Evolutionary conservation across 495 filamentous ascomycete species (phyloP).

Genomic region (Acidiella bohemica): DNA sequence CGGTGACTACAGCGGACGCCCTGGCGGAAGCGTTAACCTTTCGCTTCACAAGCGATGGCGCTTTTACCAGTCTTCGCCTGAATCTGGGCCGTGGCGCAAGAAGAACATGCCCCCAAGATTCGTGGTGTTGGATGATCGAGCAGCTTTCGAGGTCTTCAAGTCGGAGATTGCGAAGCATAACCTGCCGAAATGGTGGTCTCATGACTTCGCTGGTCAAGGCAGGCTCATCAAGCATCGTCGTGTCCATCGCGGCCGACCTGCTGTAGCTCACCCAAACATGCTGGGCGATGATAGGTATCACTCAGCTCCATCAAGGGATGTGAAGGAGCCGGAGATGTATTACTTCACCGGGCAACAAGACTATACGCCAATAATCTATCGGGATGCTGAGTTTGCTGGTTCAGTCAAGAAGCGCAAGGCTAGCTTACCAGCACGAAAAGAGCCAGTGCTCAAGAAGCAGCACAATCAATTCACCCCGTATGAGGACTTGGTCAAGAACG

Average conservation of each 20-base stretch:
- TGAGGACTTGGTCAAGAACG: conserved; percentile 12
- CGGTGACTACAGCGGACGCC: conserved; percentile 9
- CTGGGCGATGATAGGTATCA: conserved; percentile 4
- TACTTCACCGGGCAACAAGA: conserved; percentile 11
- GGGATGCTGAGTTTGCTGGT: not conserved
- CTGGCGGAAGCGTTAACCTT: not conserved
- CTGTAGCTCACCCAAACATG: conserved; percentile 1
- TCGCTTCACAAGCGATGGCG: conserved; percentile 14
- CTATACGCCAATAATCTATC: conserved; percentile 13
- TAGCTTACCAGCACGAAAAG: not conserved
- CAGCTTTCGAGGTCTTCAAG: conserved; percentile 16
- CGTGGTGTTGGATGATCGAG: conserved; percentile 24
- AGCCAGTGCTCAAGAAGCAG: not conserved
- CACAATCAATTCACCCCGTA: conserved; percentile 17
- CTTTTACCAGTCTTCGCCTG: conserved; percentile 17
- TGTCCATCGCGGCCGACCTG: conserved; percentile 21
- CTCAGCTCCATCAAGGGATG: not conserved
- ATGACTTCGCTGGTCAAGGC: conserved; percentile 22
- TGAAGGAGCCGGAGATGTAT: conserved; percentile 3
- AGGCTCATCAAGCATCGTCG: conserved; percentile 16
- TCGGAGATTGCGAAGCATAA: conserved; percentile 12
- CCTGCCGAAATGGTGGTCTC: conserved; percentile 16
- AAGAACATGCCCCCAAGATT: conserved; percentile 23
- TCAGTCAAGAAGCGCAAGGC: not conserved
- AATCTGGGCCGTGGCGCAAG: conserved; percentile 2